Base-by-base conservation (phyloP, 768 basidiomycete genomes). In the Hydnomerulius pinastri region DNA sequence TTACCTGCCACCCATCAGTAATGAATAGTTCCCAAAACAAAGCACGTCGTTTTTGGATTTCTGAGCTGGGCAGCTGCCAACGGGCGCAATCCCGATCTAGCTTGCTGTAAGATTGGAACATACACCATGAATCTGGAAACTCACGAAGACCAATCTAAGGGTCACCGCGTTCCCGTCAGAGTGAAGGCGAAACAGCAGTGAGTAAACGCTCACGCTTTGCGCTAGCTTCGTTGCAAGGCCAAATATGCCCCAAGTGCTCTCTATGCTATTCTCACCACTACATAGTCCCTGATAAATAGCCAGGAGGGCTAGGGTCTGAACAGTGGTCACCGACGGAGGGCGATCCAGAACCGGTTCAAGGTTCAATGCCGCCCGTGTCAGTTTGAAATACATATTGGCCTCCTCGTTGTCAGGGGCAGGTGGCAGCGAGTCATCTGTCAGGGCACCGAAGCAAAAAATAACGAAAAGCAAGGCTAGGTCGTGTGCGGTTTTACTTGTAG, bases 1-100 rank as follows among this genome's bases (percentile, higher is more conserved):
- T 13, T 51, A 85, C 86, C 77, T 85, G 84, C 84, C 85, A 87
- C 53, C 82, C 81, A 62, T 87, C 86, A 0, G 85, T 84, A 55
- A 86, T 83, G 57, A 85, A 86, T 24, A 87, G 52, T 53, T 88
- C 86, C 86, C 86, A 87, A 57, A 87, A 87, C 20, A 87, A 63
- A 1, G 82, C 78, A 25, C 86, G 77, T 4, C 86, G 78, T 63
- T 86, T 86, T 69, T 88, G 85, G 4, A 87, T 82, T 59, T 86
- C 86, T 1, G 76, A 72, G 3, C 77, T 75, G 5, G 78, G 55
- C 17, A 88, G 64, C 30, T 80, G 78, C 84, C 85, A 88, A 25
- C 86, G 75, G 5, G 85, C 85, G 61, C 83, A 84, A 60, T 88
- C 86, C 7, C 85, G 83, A 57, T 88, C 86, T 87, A 48, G 36